A percentile compares a stretch with the other conserved stretches of the same genome.
Evolutionary conservation across 1,284 basidiomycete genomes (phyloP).

Genomic region (Porphyrellus sp.): DNA sequence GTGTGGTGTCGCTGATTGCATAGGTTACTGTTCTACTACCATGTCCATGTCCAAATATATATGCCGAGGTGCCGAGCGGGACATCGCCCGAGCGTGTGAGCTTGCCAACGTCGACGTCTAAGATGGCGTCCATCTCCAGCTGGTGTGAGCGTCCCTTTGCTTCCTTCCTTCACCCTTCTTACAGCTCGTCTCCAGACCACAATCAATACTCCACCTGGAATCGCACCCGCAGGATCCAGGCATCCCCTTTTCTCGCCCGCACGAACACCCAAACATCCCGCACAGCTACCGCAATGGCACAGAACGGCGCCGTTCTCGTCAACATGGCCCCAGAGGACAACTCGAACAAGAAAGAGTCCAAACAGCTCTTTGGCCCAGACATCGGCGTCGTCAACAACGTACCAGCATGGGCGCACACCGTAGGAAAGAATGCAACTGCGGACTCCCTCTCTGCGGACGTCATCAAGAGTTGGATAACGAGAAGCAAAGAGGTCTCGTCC

Average conservation of each 20-base stretch:
- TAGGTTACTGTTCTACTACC: conserved; percentile 42
- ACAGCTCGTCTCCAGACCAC: conserved; percentile 37
- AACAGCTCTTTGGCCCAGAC: conserved; percentile 62
- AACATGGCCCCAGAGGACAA: conserved; percentile 36
- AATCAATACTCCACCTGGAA: conserved; percentile 55
- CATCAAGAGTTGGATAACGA: conserved; percentile 78
- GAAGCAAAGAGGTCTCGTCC: conserved; percentile 72
- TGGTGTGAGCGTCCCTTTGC: conserved; percentile 32
- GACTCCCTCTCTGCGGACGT: conserved; percentile 37
- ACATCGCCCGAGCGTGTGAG: neutral
- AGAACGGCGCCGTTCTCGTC: conserved; percentile 37
- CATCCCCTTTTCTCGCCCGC: conserved; percentile 49
- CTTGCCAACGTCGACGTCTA: conserved; percentile 5
- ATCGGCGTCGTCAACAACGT: conserved; percentile 52
- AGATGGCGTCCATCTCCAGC: conserved; percentile 34
- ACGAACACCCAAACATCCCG: conserved; percentile 46
- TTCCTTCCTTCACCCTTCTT: neutral
- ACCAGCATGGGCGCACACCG: conserved; percentile 44
- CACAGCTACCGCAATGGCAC: conserved; percentile 46
- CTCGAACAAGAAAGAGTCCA: conserved; percentile 38
- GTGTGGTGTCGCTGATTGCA: conserved; percentile 88
- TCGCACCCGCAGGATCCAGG: conserved; percentile 48
- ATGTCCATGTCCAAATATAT: neutral
- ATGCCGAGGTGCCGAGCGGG: conserved; percentile 4
- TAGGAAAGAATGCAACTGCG: conserved; percentile 30